Evolutionary conservation across 129 eudicot genomes (phyloP), one percentile per base, ranked within the genome.

Genomic region (Arctium minus): DNA sequence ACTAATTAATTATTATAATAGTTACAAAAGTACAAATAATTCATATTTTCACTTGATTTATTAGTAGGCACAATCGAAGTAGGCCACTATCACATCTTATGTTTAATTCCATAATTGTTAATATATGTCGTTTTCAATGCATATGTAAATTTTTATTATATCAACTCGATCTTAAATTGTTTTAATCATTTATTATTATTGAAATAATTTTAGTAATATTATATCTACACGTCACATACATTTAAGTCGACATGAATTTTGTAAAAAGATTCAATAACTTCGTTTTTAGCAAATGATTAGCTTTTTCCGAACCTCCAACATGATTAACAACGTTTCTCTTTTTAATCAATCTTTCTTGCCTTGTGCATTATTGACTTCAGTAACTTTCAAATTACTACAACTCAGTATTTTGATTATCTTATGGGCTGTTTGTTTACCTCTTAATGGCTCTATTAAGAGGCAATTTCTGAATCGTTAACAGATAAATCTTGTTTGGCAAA

Each of bases 41-140:
- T 84, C 69, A 77, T 71, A 71, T 83, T 10, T 71, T 79, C 87
- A 84, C 80, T 73, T 79, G 83, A 60, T 73, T 50, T 78, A 42
- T 46, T 56, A 84, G 83, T 78, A 62, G 83, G 83, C 79, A 79
- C 75, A 38, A 79, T 65, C 67, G 70, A 84, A 79, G 87, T 84
- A 72, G 87, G 87, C 76, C 78, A 80, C 74, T 73, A 73, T 84
- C 83, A 84, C 87, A 84, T 79, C 83, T 72, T 73, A 37, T 84
- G 83, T 79, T 84, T 84, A 22, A 6, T 84, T 84, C 83, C 79
- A 84, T 72, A 84, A 84, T 84, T 64, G 80, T 79, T 75, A 64
- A 78, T 18, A 83, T 78, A 69, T 82, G 79, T 7, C 15, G 71
- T 73, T 84, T 53, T 42, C 79, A 53, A 64, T 64, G 79, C 80